phyloP scores from a whole-genome alignment of 495 filamentous ascomycete genomes.

The Penicillium goetzii region DNA sequence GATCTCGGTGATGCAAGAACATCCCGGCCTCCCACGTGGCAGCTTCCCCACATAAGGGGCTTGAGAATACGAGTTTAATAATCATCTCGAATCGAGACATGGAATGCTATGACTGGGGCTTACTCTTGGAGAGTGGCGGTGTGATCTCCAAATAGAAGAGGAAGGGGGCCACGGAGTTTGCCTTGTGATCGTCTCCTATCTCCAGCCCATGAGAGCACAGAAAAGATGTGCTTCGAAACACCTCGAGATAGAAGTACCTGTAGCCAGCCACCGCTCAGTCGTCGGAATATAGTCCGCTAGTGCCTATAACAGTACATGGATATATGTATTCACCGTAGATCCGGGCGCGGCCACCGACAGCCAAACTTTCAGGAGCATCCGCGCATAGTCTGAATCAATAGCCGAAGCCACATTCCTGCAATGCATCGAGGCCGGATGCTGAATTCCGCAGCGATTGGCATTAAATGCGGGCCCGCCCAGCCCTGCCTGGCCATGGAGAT shows the following conservation, averaged over 20 bases:
- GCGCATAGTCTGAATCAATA: constrained; percentile 7
- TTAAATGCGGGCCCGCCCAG: not conserved
- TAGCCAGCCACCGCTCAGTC: constrained; percentile 5
- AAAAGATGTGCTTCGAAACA: not conserved
- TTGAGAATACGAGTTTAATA: not conserved
- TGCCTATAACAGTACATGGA: not conserved
- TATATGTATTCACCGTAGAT: constrained; percentile 1
- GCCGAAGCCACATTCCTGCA: constrained; percentile 2
- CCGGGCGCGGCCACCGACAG: constrained; percentile 5
- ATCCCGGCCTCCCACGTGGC: constrained; percentile 22
- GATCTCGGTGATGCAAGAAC: constrained; percentile 15
- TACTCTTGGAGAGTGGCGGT: not conserved
- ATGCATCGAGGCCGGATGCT: not conserved
- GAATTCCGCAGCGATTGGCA: not conserved
- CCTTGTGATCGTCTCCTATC: not conserved
- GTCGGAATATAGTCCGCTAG: constrained; percentile 3
- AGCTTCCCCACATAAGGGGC: constrained; percentile 15
- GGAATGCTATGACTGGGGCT: not conserved
- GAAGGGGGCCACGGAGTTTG: not conserved
- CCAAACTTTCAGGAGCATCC: not conserved
- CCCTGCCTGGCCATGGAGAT: not conserved
- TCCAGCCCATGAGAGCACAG: not conserved
- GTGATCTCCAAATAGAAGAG: not conserved
- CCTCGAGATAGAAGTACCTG: not conserved
- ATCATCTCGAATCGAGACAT: not conserved